Evolutionary conservation across 192 early-diverging fungal genomes (phyloP).

Genomic region (Dissophora ornata): DNA sequence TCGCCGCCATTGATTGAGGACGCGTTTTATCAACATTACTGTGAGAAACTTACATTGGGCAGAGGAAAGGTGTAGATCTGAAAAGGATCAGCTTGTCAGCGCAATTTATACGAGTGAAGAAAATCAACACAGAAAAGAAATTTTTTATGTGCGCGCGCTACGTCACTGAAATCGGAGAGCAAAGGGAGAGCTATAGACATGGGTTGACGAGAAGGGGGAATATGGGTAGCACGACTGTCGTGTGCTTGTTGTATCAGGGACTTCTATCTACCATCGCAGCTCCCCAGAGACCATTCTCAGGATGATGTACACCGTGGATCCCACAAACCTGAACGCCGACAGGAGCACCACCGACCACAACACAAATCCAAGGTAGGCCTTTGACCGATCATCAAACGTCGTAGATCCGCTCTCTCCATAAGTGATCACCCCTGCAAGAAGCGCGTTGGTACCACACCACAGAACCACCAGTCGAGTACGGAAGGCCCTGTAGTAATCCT

Average conservation of each 20-base stretch:
- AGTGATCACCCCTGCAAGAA: constrained; percentile 79
- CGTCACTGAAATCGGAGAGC: no score
- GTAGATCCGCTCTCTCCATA: constrained; percentile 54
- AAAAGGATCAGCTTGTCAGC: background rate
- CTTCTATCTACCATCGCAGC: constrained; percentile 30
- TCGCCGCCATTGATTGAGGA: no score
- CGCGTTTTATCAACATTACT: no score
- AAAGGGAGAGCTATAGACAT: no score
- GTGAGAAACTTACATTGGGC: constrained; percentile 15
- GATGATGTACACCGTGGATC: constrained; percentile 76
- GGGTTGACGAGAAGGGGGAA: no score
- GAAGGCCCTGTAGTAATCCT: constrained; percentile 90
- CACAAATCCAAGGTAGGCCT: constrained; percentile 82
- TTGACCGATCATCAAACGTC: constrained; percentile 38
- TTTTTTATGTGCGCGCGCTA: no score
- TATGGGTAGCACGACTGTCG: no score
- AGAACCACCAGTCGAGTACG: constrained; percentile 82
- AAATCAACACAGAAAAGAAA: background rate
- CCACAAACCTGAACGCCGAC: constrained; percentile 78
- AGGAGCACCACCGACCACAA: constrained; percentile 86
- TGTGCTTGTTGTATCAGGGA: no score
- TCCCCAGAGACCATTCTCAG: constrained; percentile 57
- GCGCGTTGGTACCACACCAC: constrained; percentile 87
- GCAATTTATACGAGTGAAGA: background rate
- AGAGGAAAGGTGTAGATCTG: constrained; percentile 12